Percentiles rank a stretch among this genome's conserved stretches.
Conservation (phyloP, 768 basidiomycete species). For the Pleurotus cornucopiae region DNA sequence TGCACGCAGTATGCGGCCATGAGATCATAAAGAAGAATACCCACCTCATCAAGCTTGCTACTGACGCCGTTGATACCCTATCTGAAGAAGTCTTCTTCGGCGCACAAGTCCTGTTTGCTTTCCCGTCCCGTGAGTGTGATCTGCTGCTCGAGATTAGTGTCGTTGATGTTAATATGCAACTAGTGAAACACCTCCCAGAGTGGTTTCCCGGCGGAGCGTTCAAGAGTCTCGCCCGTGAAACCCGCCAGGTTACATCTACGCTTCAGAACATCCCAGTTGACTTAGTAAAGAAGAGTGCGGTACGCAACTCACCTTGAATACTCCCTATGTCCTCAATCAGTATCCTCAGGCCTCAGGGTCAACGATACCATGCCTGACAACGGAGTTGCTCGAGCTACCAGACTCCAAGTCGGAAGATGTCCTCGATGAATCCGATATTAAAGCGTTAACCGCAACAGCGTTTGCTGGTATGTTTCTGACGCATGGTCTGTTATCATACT, state of each 20-base stretch:
- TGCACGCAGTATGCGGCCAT: neutral
- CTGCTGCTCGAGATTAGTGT: neutral
- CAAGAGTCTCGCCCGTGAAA: neutral
- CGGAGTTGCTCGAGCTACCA: neutral
- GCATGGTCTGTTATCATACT: neutral
- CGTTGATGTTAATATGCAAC: too few relatives aligned
- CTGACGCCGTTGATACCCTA: conserved; percentile 1
- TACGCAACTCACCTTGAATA: neutral
- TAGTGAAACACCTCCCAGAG: neutral
- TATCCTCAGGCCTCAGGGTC: neutral
- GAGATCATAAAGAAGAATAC: conserved; percentile 1
- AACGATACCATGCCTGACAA: neutral
- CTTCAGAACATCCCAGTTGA: conserved; percentile 2
- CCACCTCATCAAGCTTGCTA: conserved; percentile 2
- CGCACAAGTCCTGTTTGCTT: conserved; percentile 3
- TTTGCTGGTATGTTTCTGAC: conserved; percentile 1
- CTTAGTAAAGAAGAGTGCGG: conserved; percentile 2
- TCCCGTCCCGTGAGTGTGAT: neutral
- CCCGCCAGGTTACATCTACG: neutral
- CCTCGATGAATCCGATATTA: neutral
- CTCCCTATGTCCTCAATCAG: neutral
- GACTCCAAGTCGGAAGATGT: neutral
- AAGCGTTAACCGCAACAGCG: conserved; percentile 5
- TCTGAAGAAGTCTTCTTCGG: conserved; percentile 7
- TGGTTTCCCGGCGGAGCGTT: conserved; percentile 7